Evolutionary conservation across 371 early-diverging fungal genomes (phyloP), one percentile per base, ranked within the genome.

Genomic region (Coemansia linderi): DNA sequence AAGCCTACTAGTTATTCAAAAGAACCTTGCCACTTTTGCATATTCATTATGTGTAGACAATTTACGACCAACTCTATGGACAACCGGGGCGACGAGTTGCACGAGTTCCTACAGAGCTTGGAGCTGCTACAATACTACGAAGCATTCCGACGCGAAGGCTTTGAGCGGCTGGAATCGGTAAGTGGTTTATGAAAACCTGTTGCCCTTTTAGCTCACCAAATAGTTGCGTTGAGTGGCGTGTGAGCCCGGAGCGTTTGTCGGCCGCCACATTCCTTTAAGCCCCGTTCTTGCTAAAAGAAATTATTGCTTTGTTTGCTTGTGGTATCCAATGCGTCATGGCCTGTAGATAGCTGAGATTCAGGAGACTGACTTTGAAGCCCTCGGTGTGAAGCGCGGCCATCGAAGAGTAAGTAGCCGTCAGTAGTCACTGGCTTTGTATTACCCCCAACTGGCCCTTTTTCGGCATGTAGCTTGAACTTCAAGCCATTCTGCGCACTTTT

Each of bases 141-240:
- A 4, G 65, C 80, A 10, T 78, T 78, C 60, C 29, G 72, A 17
- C 72, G 73, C 58, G 81, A 80, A 19, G 81, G 79, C 12, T 80
- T 80, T 56, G 79, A 80, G 54, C 61, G 80, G 17, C 39, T 78
- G 1, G 75, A 80, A 37, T 68, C 79, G 63, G 81, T 80, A 80
- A 10, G 80, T 44, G 36, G 31, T 41, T 37, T 68, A 40, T 27
- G 13, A 46, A 31, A 65, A 41, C 2, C 10, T 59, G 46, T 48
- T 68, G 12, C 17, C 13, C 12, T 24, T 36, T 31, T 57, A 7
- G 15, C 57, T 15, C 17, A n/a, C 37, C n/a, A 19, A 6, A 36
- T 36, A 8, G 36, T 9, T 17, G 56, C 17, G n/a, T 12, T 36
- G 37, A 57, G 57, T 57, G 57, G 57, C 37, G 57, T 36, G 57